These are phyloP conservation scores for Syncephalastrum racemosum DNA, from an alignment of 371 early-diverging fungal species.

Conservation along the genomic window DNA sequence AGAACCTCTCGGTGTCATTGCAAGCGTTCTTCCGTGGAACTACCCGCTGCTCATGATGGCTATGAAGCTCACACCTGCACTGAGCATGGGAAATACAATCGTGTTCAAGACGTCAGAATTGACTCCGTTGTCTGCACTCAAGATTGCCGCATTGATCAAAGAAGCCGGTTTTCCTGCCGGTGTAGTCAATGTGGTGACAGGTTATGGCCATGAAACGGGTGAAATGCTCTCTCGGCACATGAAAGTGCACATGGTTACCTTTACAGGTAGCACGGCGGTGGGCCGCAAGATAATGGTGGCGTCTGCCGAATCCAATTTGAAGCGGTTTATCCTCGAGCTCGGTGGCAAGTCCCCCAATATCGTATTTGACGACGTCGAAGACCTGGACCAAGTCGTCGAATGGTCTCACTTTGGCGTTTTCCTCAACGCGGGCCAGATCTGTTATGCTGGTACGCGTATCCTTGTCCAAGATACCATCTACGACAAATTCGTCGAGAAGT, in stretches of 20 bases:
- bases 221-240: conserved; percentile 33
- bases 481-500: conserved; percentile 66
- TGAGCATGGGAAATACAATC: conserved; percentile 84
- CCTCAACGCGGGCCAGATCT: conserved; percentile 85
- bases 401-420: conserved; percentile 73
- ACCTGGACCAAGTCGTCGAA: conserved; percentile 76
- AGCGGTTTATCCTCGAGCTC: conserved; percentile 76
- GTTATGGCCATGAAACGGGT: conserved; percentile 42
- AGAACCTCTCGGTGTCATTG: conserved; percentile 83
- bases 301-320: conserved; percentile 67
- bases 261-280: conserved; percentile 61
- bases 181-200: conserved; percentile 72
- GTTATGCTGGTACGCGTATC: conserved; percentile 82
- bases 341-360: conserved; percentile 91
- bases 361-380: conserved; percentile 83
- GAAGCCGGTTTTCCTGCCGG: conserved; percentile 62
- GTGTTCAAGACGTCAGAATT: conserved; percentile 87
- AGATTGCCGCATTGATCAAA: conserved; percentile 42
- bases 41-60: conserved; percentile 77
- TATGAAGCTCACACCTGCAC: conserved; percentile 90
- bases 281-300: conserved; percentile 57
- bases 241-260: conserved; percentile 57
- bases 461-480: conserved; percentile 75
- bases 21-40: conserved; percentile 82
- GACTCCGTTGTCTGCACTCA: conserved; percentile 48